Conservation (phyloP, 2,329 filamentous ascomycete genomes). For the Fusarium chlamydosporum region DNA sequence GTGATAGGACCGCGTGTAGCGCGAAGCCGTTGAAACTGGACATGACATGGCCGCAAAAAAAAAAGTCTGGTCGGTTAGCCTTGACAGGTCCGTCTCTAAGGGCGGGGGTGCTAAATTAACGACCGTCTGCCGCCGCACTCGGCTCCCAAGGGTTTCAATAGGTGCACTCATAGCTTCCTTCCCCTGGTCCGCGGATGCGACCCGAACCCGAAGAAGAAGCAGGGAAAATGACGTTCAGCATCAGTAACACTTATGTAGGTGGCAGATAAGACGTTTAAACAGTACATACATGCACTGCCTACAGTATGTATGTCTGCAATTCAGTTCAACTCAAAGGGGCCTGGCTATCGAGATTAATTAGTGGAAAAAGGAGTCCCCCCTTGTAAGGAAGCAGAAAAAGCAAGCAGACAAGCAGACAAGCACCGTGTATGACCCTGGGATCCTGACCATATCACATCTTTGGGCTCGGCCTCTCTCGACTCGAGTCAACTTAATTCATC, state of each 20-base stretch:
- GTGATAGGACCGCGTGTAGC: slow-evolving; percentile 40
- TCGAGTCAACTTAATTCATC: slow-evolving; percentile 15
- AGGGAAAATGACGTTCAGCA: slow-evolving; percentile 18
- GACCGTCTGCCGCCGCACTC: slow-evolving; percentile 24
- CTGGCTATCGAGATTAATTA: background rate
- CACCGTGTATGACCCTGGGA: background rate
- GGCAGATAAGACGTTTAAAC: background rate
- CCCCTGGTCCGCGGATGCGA: slow-evolving; percentile 42
- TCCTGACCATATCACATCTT: background rate
- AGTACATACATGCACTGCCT: background rate
- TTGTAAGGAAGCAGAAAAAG: background rate
- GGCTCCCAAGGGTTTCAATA: slow-evolving; percentile 19
- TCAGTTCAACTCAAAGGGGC: background rate
- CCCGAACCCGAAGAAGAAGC: slow-evolving; percentile 18
- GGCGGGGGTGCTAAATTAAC: slow-evolving; percentile 26
- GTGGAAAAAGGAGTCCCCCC: background rate
- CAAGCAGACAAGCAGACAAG: background rate
- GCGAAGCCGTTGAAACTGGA: slow-evolving; percentile 34
- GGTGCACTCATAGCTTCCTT: slow-evolving; percentile 16
- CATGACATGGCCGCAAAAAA: slow-evolving; percentile 13
- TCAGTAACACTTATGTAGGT: background rate
- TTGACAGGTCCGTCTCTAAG: slow-evolving; percentile 13
- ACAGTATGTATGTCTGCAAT: background rate
- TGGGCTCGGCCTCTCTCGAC: slow-evolving; percentile 10
- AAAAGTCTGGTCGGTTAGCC: slow-evolving; percentile 21